Percentiles rank a stretch among this genome's conserved stretches.
Conservation (phyloP, 352 stramenopile genomes). For the Thalassiosira delicatula region DNA sequence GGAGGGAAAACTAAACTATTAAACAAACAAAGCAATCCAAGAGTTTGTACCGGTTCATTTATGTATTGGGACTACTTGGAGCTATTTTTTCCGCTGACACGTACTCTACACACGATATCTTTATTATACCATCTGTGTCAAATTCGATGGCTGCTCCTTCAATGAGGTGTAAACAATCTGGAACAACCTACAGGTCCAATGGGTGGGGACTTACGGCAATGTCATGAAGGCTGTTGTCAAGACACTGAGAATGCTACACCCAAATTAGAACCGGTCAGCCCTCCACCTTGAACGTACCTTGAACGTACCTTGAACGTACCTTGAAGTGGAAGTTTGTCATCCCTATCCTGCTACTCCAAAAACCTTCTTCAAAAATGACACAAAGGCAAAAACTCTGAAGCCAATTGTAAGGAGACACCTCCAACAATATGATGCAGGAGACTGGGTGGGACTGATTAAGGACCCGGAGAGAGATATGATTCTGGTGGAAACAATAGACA, state of each 20-base stretch:
- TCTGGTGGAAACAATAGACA: not conserved
- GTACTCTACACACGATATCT: no score
- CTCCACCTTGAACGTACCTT: no score
- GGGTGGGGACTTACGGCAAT: not conserved
- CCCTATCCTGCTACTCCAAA: not conserved
- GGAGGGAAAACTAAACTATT: no score
- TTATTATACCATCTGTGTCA: no score
- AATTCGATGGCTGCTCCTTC: not conserved
- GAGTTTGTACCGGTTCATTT: no score
- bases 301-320: not conserved
- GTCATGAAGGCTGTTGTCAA: not conserved
- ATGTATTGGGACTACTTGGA: no score
- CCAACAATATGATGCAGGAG: not conserved
- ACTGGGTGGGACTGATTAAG: slow-evolving; percentile 7
- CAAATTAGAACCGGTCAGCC: not conserved
- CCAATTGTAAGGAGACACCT: not conserved
- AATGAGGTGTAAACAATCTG: not conserved
- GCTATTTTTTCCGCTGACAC: no score
- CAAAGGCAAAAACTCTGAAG: not conserved
- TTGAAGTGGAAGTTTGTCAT: slow-evolving; percentile 14
- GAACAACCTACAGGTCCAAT: slow-evolving; percentile 3
- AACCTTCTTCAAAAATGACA: not conserved
- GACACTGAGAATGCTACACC: not conserved
- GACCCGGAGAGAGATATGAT: not conserved
- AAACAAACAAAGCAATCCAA: no score